Conservation (phyloP, 495 filamentous ascomycete genomes). For the Lentithecium fluviatile region DNA sequence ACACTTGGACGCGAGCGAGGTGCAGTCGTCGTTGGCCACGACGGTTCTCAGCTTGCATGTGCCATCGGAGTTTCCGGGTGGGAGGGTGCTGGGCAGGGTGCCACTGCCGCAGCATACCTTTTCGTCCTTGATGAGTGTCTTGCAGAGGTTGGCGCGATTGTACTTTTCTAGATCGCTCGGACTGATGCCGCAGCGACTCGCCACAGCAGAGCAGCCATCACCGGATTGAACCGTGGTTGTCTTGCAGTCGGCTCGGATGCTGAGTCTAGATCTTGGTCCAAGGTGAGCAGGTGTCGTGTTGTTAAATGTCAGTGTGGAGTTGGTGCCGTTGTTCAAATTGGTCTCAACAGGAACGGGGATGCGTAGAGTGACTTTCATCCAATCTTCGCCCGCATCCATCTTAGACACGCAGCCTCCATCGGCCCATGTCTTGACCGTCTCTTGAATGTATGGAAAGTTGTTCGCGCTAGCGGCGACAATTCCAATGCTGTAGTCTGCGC, state of each 20-base stretch:
- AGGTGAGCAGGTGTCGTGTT: not conserved
- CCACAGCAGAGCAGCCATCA: constrained; percentile 5
- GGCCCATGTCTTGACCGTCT: constrained; percentile 12
- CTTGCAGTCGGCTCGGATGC: constrained; percentile 4
- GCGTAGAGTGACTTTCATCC: constrained; percentile 13
- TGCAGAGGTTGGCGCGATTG: constrained; percentile 10
- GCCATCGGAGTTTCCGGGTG: constrained; percentile 8
- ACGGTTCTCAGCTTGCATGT: constrained; percentile 9
- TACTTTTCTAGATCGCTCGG: constrained; percentile 5
- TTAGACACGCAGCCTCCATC: constrained; percentile 4
- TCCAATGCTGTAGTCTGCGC: constrained; percentile 13
- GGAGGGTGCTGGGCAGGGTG: constrained; percentile 6
- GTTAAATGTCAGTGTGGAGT: not conserved
- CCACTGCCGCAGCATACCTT: constrained; percentile 5
- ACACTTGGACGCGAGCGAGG: constrained; percentile 46
- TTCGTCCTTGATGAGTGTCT: not conserved
- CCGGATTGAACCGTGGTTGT: constrained; percentile 3
- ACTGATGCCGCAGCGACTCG: constrained; percentile 3
- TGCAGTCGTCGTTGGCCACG: constrained; percentile 45
- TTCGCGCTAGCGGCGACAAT: constrained; percentile 13
- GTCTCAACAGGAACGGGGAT: not conserved
- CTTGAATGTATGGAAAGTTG: constrained; percentile 7
- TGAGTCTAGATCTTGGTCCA: not conserved
- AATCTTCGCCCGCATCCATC: not conserved
- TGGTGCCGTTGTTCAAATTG: not conserved